A percentile compares a stretch with the other conserved stretches of the same genome.
Evolutionary conservation across 129 eudicot species (phyloP).

Genomic region (Chrysanthemum makinoi): DNA sequence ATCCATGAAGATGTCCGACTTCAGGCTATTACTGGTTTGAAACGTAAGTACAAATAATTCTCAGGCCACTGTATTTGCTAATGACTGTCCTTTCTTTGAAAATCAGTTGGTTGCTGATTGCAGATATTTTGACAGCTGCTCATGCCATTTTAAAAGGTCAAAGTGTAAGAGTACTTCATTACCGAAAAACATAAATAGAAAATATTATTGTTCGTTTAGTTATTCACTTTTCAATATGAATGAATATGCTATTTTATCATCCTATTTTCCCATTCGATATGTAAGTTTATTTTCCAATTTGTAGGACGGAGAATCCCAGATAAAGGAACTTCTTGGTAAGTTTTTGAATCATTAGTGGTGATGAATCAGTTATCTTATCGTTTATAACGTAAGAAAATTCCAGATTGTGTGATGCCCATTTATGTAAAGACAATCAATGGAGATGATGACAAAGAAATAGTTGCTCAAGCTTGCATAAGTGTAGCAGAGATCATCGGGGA

Average conservation of each 20-base stretch:
- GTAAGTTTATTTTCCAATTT: slow-evolving; percentile 16
- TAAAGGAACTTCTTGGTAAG: slow-evolving; percentile 69
- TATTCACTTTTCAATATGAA: background rate
- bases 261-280: background rate
- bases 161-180: slow-evolving; percentile 49
- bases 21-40: slow-evolving; percentile 73
- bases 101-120: slow-evolving; percentile 25
- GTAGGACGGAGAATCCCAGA: slow-evolving; percentile 66
- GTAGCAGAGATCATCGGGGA: slow-evolving; percentile 66
- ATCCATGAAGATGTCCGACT: slow-evolving; percentile 96
- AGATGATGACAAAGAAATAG: slow-evolving; percentile 97
- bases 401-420: slow-evolving; percentile 81
- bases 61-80: too few species aligned
- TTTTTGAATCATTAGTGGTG: slow-evolving; percentile 20
- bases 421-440: slow-evolving; percentile 83
- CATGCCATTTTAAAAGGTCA: slow-evolving; percentile 62
- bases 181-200: background rate
- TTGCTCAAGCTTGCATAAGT: slow-evolving; percentile 93
- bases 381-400: slow-evolving; percentile 8
- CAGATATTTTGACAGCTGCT: slow-evolving; percentile 87
- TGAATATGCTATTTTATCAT: slow-evolving; percentile 9
- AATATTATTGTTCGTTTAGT: background rate
- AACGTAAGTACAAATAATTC: slow-evolving; percentile 50
- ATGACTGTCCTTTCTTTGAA: slow-evolving; percentile 12
- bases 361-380: slow-evolving; percentile 1